phyloP scores from a whole-genome alignment of 768 basidiomycete species.

The Leccinum broughii region DNA sequence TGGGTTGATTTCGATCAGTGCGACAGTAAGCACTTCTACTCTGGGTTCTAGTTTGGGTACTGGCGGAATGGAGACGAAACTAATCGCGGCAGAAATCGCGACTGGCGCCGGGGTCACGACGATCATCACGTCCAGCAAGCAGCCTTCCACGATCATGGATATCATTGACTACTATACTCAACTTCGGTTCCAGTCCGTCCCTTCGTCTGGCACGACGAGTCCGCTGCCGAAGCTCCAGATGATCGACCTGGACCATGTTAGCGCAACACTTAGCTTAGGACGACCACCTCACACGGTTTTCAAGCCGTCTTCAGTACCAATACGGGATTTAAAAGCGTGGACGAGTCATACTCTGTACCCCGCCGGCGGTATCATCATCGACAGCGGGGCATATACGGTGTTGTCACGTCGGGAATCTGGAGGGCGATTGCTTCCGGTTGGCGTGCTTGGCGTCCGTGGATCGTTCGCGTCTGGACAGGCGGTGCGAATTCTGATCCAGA shows the following conservation, averaged over 20 bases:
- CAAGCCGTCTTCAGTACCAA: conserved; percentile 65
- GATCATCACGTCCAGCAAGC: conserved; percentile 82
- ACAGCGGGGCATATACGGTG: conserved; percentile 85
- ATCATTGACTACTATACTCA: conserved; percentile 79
- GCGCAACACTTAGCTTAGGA: conserved; percentile 21
- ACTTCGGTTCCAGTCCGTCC: conserved; percentile 38
- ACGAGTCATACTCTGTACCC: conserved; percentile 93
- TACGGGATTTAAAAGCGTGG: conserved; percentile 92
- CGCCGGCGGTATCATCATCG: conserved; percentile 85
- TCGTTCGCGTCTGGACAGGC: conserved; percentile 94
- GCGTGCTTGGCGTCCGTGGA: conserved; percentile 84
- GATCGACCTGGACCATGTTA: conserved; percentile 28
- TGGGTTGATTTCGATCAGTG: background rate
- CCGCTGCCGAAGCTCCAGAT: conserved; percentile 25
- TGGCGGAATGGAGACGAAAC: conserved; percentile 98
- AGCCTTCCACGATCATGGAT: conserved; percentile 68
- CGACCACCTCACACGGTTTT: conserved; percentile 91
- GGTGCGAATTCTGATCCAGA: conserved; percentile 73
- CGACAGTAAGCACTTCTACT: conserved; percentile 84
- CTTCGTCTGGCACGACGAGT: conserved; percentile 34
- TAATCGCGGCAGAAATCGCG: conserved; percentile 97
- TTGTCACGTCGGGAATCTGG: conserved; percentile 85
- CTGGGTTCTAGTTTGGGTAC: conserved; percentile 93
- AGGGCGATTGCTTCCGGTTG: conserved; percentile 88
- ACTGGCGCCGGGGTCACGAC: conserved; percentile 94